phyloP scores from a whole-genome alignment of 768 basidiomycete genomes.

The Pleurotus eryngii region DNA sequence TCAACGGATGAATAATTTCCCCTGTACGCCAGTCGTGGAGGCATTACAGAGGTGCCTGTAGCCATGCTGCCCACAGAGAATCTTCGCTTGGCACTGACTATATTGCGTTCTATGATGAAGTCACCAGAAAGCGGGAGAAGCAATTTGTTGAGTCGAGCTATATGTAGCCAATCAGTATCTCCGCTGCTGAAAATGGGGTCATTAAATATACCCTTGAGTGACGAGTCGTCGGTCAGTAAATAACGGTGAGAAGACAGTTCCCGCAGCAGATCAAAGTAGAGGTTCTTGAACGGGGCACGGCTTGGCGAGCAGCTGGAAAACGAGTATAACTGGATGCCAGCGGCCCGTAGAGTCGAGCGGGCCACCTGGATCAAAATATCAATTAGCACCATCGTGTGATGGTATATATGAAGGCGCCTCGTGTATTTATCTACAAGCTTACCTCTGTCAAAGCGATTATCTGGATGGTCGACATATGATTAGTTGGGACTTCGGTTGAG shows the following conservation, averaged over 20 bases:
- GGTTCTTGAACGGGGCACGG: slow-evolving; percentile 39
- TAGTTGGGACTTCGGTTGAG: slow-evolving; percentile 8
- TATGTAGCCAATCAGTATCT: neutral
- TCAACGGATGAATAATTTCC: neutral
- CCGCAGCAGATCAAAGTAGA: slow-evolving; percentile 47
- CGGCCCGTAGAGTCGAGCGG: slow-evolving; percentile 39
- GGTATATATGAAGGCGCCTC: no score
- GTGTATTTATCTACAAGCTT: slow-evolving; percentile 13
- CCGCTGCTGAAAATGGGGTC: neutral
- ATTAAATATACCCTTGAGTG: slow-evolving; percentile 28
- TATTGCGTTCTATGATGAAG: slow-evolving; percentile 20
- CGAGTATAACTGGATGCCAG: slow-evolving; percentile 39
- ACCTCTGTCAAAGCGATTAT: slow-evolving; percentile 53
- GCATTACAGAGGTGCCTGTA: neutral
- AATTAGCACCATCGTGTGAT: neutral
- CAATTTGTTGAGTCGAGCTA: slow-evolving; percentile 27
- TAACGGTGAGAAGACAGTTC: slow-evolving; percentile 34
- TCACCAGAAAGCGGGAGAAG: slow-evolving; percentile 32
- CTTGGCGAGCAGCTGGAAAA: slow-evolving; percentile 42
- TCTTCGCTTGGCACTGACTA: slow-evolving; percentile 3
- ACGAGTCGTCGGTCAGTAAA: slow-evolving; percentile 21
- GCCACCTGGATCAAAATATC: slow-evolving; percentile 34
- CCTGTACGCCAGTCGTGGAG: slow-evolving; percentile 1
- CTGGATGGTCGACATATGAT: slow-evolving; percentile 24
- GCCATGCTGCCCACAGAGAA: neutral